Evolutionary conservation across 2,329 filamentous ascomycete genomes (phyloP).

Genomic region (Zasmidium citrigriseum): DNA sequence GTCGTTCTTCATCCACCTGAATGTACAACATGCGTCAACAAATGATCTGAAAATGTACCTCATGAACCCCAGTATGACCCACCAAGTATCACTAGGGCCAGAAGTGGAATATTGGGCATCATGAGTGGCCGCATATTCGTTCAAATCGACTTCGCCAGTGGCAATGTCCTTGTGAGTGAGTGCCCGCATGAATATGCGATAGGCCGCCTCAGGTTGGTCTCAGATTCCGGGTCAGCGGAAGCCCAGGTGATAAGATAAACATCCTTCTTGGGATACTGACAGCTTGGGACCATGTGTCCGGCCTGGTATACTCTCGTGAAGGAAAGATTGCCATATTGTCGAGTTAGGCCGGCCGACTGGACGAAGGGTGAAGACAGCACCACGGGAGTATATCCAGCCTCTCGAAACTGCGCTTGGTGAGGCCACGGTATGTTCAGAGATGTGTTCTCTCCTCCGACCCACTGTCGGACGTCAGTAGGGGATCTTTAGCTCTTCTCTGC

Average conservation of each 20-base stretch:
- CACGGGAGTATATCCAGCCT: slow-evolving; percentile 49
- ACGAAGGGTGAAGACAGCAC: slow-evolving; percentile 28
- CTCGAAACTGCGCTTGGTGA: slow-evolving; percentile 45
- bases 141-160: slow-evolving; percentile 32
- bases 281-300: slow-evolving; percentile 49
- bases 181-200: slow-evolving; percentile 39
- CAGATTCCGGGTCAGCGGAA: too few relatives aligned
- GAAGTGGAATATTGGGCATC: slow-evolving; percentile 25
- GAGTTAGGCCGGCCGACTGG: slow-evolving; percentile 31
- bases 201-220: slow-evolving; percentile 42
- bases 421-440: slow-evolving; percentile 53
- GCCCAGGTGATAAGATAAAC: too few relatives aligned
- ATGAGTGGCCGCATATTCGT: slow-evolving; percentile 14
- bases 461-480: too few relatives aligned
- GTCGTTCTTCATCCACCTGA: slow-evolving; percentile 35
- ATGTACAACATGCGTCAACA: too few relatives aligned
- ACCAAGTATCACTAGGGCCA: slow-evolving; percentile 32
- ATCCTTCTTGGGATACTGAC: too few relatives aligned
- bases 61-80: too few relatives aligned
- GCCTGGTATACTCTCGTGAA: slow-evolving; percentile 53
- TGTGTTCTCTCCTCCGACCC: slow-evolving; percentile 58
- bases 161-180: slow-evolving; percentile 38
- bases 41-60: too few relatives aligned
- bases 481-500: too few relatives aligned
- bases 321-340: slow-evolving; percentile 39